Conservation (phyloP, 306 rosid genomes). For the Glycyrrhiza uralensis region DNA sequence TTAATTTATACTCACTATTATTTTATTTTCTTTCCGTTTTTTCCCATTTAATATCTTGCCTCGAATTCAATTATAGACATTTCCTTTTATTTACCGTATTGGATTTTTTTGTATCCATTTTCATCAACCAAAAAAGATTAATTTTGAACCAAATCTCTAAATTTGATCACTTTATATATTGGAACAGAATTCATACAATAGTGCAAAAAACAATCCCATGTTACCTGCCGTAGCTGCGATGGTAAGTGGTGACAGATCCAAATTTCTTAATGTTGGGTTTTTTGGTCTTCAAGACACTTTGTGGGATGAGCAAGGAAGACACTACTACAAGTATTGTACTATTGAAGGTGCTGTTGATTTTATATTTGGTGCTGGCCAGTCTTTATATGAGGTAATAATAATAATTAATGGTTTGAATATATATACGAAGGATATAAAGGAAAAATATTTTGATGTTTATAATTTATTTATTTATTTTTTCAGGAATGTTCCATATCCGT, state of each 20-base stretch:
- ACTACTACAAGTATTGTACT: conserved; percentile 59
- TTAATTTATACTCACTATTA: no score
- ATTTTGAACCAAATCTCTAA: neutral
- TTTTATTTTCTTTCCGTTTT: no score
- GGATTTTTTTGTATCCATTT: no score
- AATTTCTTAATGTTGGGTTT: conserved; percentile 56
- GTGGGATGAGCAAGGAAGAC: conserved; percentile 77
- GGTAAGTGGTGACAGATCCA: conserved; percentile 52
- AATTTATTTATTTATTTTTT: neutral
- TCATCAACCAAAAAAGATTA: neutral
- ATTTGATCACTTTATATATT: neutral
- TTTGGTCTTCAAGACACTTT: conserved; percentile 80
- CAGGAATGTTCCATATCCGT: conserved; percentile 61
- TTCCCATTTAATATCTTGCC: no score
- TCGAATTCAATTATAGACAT: no score
- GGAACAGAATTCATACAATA: conserved; percentile 57
- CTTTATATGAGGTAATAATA: conserved; percentile 68
- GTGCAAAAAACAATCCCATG: conserved; percentile 16
- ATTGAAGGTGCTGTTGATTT: conserved; percentile 85
- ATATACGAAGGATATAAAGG: neutral
- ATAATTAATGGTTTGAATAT: no score
- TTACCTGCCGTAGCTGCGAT: conserved; percentile 62
- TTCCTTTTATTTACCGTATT: no score
- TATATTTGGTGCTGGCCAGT: conserved; percentile 71
- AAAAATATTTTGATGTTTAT: neutral